Evolutionary conservation across 148 eudicot genomes (phyloP).

Genomic region (Fagopyrum homotropicum): DNA sequence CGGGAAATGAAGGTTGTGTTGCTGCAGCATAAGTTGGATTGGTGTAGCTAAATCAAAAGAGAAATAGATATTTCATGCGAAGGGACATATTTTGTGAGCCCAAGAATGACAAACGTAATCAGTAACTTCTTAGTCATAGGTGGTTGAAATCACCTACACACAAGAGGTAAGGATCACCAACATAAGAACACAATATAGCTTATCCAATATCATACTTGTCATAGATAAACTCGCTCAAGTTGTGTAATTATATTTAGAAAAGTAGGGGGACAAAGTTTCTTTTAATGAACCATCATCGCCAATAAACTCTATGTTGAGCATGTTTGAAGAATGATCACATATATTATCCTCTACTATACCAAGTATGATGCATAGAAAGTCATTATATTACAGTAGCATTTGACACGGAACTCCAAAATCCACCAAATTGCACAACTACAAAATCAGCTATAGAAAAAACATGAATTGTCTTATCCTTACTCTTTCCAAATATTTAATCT

Average conservation of each 20-base stretch:
- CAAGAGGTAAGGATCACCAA: constrained; percentile 14
- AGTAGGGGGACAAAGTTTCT: background rate
- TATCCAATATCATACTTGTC: no score
- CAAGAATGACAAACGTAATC: constrained; percentile 65
- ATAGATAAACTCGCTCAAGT: background rate
- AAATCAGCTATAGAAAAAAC: background rate
- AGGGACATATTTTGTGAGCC: constrained; percentile 68
- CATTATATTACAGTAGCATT: background rate
- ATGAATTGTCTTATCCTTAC: background rate
- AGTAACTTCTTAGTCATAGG: constrained; percentile 64
- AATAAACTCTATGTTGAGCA: background rate
- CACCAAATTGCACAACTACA: background rate
- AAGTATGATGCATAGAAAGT: background rate
- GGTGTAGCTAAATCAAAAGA: constrained; percentile 90
- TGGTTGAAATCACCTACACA: constrained; percentile 61
- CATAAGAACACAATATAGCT: background rate
- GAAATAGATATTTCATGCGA: constrained; percentile 38
- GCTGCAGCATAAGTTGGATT: constrained; percentile 98
- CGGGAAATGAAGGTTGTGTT: constrained; percentile 93
- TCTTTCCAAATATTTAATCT: no score
- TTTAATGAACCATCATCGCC: no score
- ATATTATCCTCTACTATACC: background rate
- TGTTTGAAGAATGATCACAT: background rate
- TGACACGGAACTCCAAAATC: background rate
- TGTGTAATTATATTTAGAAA: constrained; percentile 8